These are phyloP conservation scores for rapeseed (Brassica napus) DNA, from an alignment of 345 rosid genomes.

Conservation along the genomic window DNA sequence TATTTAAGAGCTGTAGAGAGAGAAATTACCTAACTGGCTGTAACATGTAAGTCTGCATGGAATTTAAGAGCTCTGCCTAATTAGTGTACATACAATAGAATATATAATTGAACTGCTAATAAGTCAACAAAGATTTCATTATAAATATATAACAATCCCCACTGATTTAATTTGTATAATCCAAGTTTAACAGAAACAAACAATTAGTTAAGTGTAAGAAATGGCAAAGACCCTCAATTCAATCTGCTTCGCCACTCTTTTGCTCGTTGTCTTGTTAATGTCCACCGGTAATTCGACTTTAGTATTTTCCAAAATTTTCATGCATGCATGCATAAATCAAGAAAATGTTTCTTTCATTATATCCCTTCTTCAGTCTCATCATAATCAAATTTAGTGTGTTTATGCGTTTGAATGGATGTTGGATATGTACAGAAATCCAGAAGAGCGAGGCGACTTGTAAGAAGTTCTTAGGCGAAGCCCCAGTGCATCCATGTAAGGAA, in stretches of 20 bases:
- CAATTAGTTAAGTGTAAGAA: neutral
- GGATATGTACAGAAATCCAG: slow-evolving; percentile 8
- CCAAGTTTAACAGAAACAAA: neutral
- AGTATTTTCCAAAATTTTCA: neutral
- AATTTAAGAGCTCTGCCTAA: neutral
- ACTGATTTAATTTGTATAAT: neutral
- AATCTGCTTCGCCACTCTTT: slow-evolving; percentile 29
- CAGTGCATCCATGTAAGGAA: slow-evolving; percentile 12
- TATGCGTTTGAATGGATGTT: neutral
- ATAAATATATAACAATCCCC: neutral
- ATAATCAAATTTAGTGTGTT: neutral
- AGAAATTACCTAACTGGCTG: neutral
- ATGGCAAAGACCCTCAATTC: slow-evolving; percentile 20
- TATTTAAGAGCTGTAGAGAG: neutral
- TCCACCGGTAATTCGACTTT: slow-evolving; percentile 13
- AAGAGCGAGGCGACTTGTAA: slow-evolving; percentile 25
- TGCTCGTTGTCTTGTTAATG: slow-evolving; percentile 22
- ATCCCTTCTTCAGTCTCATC: neutral
- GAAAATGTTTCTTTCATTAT: neutral
- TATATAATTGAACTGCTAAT: neutral
- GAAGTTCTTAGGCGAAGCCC: slow-evolving; percentile 16
- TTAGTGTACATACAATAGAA: neutral
- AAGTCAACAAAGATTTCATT: neutral
- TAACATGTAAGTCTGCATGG: neutral
- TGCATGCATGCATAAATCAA: neutral